Percentiles rank a stretch among this genome's conserved stretches.
Evolutionary conservation across 2,329 filamentous ascomycete species (phyloP).

Genomic region (Bisporella sp.): DNA sequence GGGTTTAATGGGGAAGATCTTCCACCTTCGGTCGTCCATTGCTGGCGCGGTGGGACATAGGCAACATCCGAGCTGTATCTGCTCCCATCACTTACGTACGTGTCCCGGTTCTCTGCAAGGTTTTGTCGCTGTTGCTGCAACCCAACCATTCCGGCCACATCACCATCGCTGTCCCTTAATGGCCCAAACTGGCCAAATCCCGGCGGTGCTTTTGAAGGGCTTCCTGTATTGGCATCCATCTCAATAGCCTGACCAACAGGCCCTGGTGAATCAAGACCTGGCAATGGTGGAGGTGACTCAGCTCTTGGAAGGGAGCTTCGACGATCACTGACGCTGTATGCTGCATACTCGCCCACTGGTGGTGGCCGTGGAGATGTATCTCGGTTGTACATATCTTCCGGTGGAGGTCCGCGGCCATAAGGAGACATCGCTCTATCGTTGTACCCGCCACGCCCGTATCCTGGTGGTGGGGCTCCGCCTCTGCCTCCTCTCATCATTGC

Average conservation of each 20-base stretch:
- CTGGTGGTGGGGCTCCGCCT: slow-evolving; percentile 35
- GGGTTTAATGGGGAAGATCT: slow-evolving; percentile 38
- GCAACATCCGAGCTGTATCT: slow-evolving; percentile 61
- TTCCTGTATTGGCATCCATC: slow-evolving; percentile 67
- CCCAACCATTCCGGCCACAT: slow-evolving; percentile 68
- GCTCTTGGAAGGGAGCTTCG: slow-evolving; percentile 45
- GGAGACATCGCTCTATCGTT: slow-evolving; percentile 14
- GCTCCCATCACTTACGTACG: slow-evolving; percentile 59
- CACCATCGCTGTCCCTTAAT: slow-evolving; percentile 58
- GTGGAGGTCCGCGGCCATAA: slow-evolving; percentile 19
- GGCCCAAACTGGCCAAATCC: slow-evolving; percentile 39
- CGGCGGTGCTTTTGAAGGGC: slow-evolving; percentile 35
- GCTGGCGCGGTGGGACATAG: slow-evolving; percentile 57
- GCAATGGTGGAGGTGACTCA: slow-evolving; percentile 57
- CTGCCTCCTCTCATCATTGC: slow-evolving; percentile 36
- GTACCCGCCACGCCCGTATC: slow-evolving; percentile 17
- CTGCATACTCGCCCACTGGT: slow-evolving; percentile 15
- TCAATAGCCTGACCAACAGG: slow-evolving; percentile 62
- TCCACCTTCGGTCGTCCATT: slow-evolving; percentile 45
- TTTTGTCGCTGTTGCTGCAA: slow-evolving; percentile 49
- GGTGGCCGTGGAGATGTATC: slow-evolving; percentile 5
- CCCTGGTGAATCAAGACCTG: slow-evolving; percentile 32
- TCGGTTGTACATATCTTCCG: slow-evolving; percentile 6
- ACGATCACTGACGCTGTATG: slow-evolving; percentile 20
- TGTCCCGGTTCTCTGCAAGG: slow-evolving; percentile 35